Conservation (phyloP, 306 rosid species). For the apple (Malus domestica) region DNA sequence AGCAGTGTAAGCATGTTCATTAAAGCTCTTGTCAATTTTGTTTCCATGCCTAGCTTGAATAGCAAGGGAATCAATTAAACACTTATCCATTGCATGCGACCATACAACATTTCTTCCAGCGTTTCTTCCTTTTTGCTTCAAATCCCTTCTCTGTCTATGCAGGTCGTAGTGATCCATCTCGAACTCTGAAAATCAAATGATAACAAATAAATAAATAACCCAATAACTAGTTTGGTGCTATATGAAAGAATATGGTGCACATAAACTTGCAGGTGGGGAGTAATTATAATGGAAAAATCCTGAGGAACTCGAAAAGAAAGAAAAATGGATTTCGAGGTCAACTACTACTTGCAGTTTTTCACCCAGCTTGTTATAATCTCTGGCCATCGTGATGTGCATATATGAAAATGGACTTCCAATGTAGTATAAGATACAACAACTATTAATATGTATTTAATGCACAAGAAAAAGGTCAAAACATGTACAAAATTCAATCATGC, state of each 20-base stretch:
- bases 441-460: background rate
- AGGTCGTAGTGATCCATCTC: slow-evolving; percentile 66
- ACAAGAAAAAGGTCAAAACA: background rate
- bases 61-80: slow-evolving; percentile 64
- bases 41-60: slow-evolving; percentile 71
- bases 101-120: slow-evolving; percentile 86
- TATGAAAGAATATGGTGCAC: background rate
- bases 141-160: slow-evolving; percentile 55
- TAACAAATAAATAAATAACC: background rate
- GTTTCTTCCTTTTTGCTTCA: slow-evolving; percentile 72
- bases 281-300: background rate
- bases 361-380: background rate
- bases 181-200: slow-evolving; percentile 8
- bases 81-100: slow-evolving; percentile 79
- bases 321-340: background rate
- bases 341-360: background rate
- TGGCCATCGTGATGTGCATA: background rate
- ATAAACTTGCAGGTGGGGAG: background rate
- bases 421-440: background rate
- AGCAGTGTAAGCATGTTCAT: slow-evolving; percentile 75
- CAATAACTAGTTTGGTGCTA: background rate
- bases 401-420: background rate
- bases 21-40: slow-evolving; percentile 72
- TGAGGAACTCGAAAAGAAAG: background rate
- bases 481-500: background rate